phyloP scores from a whole-genome alignment of 1,139 yeast genomes.

The Starmera stellimalicola region DNA sequence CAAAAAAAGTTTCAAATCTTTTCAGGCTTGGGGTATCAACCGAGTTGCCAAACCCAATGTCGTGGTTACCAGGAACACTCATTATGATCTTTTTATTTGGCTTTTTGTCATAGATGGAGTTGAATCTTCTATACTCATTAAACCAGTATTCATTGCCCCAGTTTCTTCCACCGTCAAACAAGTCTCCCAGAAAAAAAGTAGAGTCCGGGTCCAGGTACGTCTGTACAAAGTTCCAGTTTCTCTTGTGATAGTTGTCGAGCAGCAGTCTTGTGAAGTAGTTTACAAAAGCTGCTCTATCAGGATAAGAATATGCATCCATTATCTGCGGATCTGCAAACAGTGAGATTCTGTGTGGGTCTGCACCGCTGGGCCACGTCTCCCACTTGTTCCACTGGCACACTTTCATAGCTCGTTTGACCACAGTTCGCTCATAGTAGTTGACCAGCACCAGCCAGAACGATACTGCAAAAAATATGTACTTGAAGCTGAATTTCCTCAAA shows the following conservation, averaged over 20 bases:
- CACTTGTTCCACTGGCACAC: constrained; percentile 56
- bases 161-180: constrained; percentile 92
- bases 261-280: constrained; percentile 37
- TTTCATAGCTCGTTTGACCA: constrained; percentile 38
- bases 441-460: constrained; percentile 37
- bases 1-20: constrained; percentile 67
- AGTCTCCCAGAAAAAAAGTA: constrained; percentile 75
- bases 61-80: constrained; percentile 89
- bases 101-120: constrained; percentile 46
- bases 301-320: constrained; percentile 68
- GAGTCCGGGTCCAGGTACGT: constrained; percentile 60
- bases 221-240: constrained; percentile 65
- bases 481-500: constrained; percentile 4
- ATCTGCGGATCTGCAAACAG: constrained; percentile 90
- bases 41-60: constrained; percentile 81
- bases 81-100: constrained; percentile 38
- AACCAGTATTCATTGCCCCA: constrained; percentile 70
- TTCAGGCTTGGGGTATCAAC: constrained; percentile 41
- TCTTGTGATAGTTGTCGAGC: constrained; percentile 64
- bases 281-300: constrained; percentile 38
- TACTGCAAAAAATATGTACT: constrained; percentile 5
- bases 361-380: constrained; percentile 40
- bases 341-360: constrained; percentile 50
- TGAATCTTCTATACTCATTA: constrained; percentile 63
- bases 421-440: constrained; percentile 52